Evolutionary conservation across 106 monocot genomes (phyloP).

Genomic region (Ottelia alismoides): DNA sequence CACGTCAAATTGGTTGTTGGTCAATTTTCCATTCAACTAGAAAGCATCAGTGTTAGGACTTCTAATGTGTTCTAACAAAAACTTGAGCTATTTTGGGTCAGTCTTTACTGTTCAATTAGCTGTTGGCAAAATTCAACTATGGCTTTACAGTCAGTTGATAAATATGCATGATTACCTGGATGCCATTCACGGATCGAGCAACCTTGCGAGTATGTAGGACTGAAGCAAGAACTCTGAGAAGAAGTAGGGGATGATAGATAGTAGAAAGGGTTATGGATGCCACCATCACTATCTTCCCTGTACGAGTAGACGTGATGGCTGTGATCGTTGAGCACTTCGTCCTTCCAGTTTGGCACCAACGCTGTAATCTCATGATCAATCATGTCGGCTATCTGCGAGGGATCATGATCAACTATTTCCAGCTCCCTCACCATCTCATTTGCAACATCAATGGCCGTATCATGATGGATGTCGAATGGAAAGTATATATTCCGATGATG

Average conservation of each 20-base stretch:
- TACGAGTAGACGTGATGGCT: slow-evolving; percentile 31
- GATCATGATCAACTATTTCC: slow-evolving; percentile 61
- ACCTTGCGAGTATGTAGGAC: slow-evolving; percentile 5
- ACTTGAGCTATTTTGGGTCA: too few relatives aligned
- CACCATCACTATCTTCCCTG: slow-evolving; percentile 24
- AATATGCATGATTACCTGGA: slow-evolving; percentile 27
- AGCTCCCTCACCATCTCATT: slow-evolving; percentile 95
- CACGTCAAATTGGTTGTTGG: too few relatives aligned
- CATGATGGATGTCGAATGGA: slow-evolving; percentile 74
- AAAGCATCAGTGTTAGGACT: too few relatives aligned
- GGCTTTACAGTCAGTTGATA: too few relatives aligned
- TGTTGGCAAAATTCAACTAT: too few relatives aligned
- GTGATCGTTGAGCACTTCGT: not conserved
- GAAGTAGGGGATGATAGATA: slow-evolving; percentile 52
- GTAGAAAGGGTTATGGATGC: slow-evolving; percentile 28
- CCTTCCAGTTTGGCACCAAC: slow-evolving; percentile 59
- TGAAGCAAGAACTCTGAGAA: slow-evolving; percentile 35
- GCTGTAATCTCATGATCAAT: slow-evolving; percentile 58
- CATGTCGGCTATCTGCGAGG: slow-evolving; percentile 66
- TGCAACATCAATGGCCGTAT: slow-evolving; percentile 81
- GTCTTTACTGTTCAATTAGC: too few relatives aligned
- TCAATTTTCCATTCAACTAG: too few relatives aligned
- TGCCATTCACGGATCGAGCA: slow-evolving; percentile 41
- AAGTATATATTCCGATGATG: slow-evolving; percentile 74
- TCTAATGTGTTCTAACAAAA: too few relatives aligned